Base-by-base conservation (phyloP, 768 basidiomycete species). In the Boletus insuetus region DNA sequence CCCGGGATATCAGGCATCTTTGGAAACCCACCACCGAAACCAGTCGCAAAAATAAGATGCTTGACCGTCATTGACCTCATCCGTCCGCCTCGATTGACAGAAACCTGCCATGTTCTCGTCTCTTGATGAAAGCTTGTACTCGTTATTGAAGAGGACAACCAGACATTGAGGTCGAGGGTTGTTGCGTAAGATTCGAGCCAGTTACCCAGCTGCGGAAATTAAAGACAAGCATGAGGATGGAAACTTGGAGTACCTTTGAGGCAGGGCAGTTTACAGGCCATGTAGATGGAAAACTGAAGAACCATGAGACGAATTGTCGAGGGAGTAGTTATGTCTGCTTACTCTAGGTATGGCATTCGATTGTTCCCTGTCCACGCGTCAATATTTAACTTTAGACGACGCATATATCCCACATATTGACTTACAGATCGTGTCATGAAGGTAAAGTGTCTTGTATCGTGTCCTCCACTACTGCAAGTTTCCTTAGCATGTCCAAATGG, bases 121-220 rank as follows among this genome's bases (percentile, higher is more conserved):
- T 64, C 64, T 24, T 69, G 65, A 59, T 74, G 65, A 62, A 76
- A 77, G 0, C 40, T 57, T 8, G 77, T 66, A 13, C 60, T 67
- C 1, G 54, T 65, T 22, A 81, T 67, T 16, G 66, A 74, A 3
- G 80, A 71, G 0, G 78, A 79, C 0, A 77, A 78, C 86, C 83
- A 86, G 17, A 84, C 77, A 58, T 84, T 80, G 9, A 89, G 63
- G 55, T 87, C 86, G 53, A 86, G 72, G 4, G 77, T 65, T 11
- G 77, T 72, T 0, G 79, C 83, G 55, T 87, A 88, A 9, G 64
- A 71, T 64, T 88, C 85, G 1, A 87, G 74, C 82, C 82, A 87
- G 56, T 83, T 81, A 5, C 77, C 84, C 35, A 87, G 68, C 81
- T 84, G 34, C 17, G 42, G 10, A 29, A 9, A 35, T 22, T 26